phyloP scores from a whole-genome alignment of 1,139 yeast genomes.

The Ogataea hybrid region DNA sequence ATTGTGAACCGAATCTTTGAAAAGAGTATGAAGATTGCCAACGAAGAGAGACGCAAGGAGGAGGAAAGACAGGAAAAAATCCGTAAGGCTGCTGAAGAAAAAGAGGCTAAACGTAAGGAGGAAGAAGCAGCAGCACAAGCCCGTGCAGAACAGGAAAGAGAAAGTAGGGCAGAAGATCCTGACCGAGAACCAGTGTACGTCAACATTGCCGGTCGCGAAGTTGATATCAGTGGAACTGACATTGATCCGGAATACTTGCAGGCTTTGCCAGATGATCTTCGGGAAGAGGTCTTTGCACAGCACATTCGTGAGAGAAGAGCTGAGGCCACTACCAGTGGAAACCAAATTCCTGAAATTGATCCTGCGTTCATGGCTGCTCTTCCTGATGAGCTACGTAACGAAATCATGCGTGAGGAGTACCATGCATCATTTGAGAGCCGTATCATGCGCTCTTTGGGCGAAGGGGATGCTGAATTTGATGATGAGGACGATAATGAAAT shows the following conservation, averaged over 20 bases:
- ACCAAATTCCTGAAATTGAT: slow-evolving; percentile 61
- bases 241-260: slow-evolving; percentile 89
- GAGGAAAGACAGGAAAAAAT: slow-evolving; percentile 40
- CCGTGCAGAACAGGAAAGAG: slow-evolving; percentile 29
- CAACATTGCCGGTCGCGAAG: slow-evolving; percentile 72
- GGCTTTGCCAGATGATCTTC: slow-evolving; percentile 89
- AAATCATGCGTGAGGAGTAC: slow-evolving; percentile 68
- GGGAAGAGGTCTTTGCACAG: slow-evolving; percentile 89
- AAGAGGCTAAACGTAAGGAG: slow-evolving; percentile 30
- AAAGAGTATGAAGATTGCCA: slow-evolving; percentile 41
- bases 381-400: slow-evolving; percentile 73
- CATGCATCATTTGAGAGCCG: slow-evolving; percentile 37
- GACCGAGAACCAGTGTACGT: slow-evolving; percentile 68
- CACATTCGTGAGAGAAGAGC: slow-evolving; percentile 68
- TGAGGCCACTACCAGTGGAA: slow-evolving; percentile 46
- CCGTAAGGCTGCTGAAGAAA: slow-evolving; percentile 30
- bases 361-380: slow-evolving; percentile 81
- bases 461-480: slow-evolving; percentile 20
- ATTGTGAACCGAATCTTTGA: slow-evolving; percentile 53
- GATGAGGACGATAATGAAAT: slow-evolving; percentile 23
- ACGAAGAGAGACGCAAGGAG: slow-evolving; percentile 36
- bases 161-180: slow-evolving; percentile 37
- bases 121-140: slow-evolving; percentile 27
- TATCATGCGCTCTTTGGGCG: slow-evolving; percentile 13
- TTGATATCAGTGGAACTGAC: slow-evolving; percentile 78